Evolutionary conservation across 345 rosid genomes (phyloP).

Genomic region (Pistacia atlantica): DNA sequence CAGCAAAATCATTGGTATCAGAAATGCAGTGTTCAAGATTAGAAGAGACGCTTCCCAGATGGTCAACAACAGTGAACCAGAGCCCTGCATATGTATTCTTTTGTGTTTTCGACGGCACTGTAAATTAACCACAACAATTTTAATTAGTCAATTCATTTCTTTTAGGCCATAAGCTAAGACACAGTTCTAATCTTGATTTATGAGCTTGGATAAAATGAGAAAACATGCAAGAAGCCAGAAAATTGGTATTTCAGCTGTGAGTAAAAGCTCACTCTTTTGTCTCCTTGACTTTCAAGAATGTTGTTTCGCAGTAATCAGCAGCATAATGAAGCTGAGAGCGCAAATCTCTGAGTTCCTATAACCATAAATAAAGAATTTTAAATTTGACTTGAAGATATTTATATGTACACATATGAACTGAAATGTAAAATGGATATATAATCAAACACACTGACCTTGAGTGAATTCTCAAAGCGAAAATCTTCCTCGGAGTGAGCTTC

Average conservation of each 20-base stretch:
- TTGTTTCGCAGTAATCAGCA: constrained; percentile 60
- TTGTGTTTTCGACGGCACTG: constrained; percentile 65
- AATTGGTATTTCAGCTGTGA: no score
- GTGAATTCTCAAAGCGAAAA: constrained; percentile 52
- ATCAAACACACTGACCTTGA: constrained; percentile 34
- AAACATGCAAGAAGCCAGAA: no score
- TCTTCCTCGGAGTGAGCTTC: constrained; percentile 35
- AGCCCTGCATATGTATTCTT: constrained; percentile 63
- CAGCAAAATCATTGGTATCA: constrained; percentile 32
- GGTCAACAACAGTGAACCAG: constrained; percentile 68
- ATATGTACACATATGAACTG: no score
- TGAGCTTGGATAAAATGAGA: no score
- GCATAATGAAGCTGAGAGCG: constrained; percentile 71
- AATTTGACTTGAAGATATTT: no score
- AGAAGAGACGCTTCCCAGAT: constrained; percentile 62
- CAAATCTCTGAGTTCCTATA: constrained; percentile 63
- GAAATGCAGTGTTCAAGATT: constrained; percentile 45
- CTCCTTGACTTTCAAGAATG: constrained; percentile 47
- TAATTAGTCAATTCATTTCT: background rate
- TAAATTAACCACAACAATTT: constrained; percentile 5
- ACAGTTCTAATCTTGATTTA: background rate
- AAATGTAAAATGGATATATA: background rate
- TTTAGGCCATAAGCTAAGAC: background rate
- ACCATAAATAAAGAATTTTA: background rate
- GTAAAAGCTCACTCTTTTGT: constrained; percentile 43